Percentiles rank a stretch among this genome's conserved stretches.
These are phyloP conservation scores for Russula earlei DNA, from an alignment of 768 basidiomycete genomes.

Conservation along the genomic window DNA sequence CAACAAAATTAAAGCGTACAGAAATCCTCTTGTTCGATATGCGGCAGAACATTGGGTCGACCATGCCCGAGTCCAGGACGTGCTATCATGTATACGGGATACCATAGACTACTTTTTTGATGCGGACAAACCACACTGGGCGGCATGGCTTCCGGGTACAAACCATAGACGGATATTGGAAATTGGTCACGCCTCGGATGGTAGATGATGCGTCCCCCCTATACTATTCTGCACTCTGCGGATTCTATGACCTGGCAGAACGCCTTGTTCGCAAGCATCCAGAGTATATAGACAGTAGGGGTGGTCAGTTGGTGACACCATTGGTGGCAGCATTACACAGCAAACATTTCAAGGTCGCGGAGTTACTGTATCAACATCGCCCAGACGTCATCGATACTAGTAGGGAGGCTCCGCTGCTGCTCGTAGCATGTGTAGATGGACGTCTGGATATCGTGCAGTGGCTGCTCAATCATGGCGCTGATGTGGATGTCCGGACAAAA, in stretches of 20 bases:
- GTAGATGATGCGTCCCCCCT: background rate
- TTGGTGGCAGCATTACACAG: background rate
- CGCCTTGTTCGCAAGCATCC: background rate
- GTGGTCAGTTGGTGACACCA: background rate
- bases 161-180: background rate
- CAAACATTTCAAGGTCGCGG: background rate
- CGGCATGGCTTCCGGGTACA: background rate
- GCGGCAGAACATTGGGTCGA: background rate
- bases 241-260: background rate
- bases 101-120: background rate
- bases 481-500: background rate
- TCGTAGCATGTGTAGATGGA: no score
- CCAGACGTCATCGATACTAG: background rate
- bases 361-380: background rate
- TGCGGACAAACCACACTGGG: background rate
- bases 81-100: background rate
- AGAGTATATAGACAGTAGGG: background rate
- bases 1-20: background rate
- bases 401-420: no score
- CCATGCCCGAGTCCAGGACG: background rate
- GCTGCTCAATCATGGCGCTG: background rate
- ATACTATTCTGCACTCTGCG: background rate
- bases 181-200: background rate
- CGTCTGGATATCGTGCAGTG: background rate
- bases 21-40: background rate